Evolutionary conservation across 2,329 filamentous ascomycete species (phyloP), one percentile per base, ranked within the genome.

Genomic region (Monilinia laxa): DNA sequence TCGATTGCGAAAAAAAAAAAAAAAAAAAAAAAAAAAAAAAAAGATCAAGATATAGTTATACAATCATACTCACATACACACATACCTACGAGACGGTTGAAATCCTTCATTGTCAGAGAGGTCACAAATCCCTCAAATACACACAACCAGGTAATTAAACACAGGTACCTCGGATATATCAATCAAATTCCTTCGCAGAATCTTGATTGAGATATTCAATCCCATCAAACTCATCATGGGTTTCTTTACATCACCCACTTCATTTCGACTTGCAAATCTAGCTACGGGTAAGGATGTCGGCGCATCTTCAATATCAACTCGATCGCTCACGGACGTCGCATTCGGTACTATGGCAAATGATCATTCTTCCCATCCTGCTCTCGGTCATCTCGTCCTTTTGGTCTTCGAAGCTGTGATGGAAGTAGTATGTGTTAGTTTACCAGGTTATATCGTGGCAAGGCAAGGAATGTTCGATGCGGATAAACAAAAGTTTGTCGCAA

Each of bases 321-420:
- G 68, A 31, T 69, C 69, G 28, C 67, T 74, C 53, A 68, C 69
- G 23, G 70, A 68, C 45, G 70, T 74, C 65, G 71, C 72, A 20
- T 70, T 75, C 25, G 65, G 64, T 3, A 25, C 59, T 9, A 69
- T 74, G 55, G 66, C 62, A 7, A 72, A 73, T 64, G 68, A 72
- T 47, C 74, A 76, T 63, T 68, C 73, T 35, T 71, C 75, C 20
- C 75, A 85, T 71, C 82, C 83, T 4, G 76, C 80, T 14, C 78
- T 85, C 67, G 77, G 79, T 23, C 79, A 76, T 67, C 68, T 77
- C 3, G 68, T 76, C 12, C 68, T 77, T 4, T 69, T 77, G 56
- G 93, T 98, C 72, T 97, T 97, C 75, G 93, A 96, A 80, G 95
- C 95, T 14, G 93, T 97, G 38, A 83, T 97, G 75, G 93, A 97